These are phyloP conservation scores for Colletotrichum theobromicola DNA, from an alignment of 2,329 filamentous ascomycete species.

Conservation along the genomic window DNA sequence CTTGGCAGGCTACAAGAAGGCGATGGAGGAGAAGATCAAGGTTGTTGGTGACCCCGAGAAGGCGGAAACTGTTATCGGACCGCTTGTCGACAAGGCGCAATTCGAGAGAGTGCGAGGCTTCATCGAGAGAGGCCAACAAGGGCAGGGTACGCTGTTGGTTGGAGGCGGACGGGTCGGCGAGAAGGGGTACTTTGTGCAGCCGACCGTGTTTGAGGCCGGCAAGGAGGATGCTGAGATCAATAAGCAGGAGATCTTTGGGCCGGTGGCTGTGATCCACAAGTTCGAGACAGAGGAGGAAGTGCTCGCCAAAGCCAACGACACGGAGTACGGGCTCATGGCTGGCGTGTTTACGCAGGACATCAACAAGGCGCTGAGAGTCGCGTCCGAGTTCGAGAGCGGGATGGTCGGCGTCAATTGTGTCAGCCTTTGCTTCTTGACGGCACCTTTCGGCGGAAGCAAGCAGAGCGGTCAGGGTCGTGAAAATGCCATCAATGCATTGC, in stretches of 20 bases:
- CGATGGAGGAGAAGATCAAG: constrained; percentile 60
- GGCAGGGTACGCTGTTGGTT: constrained; percentile 40
- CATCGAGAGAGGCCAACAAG: constrained; percentile 43
- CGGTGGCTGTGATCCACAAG: constrained; percentile 57
- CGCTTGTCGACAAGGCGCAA: constrained; percentile 54
- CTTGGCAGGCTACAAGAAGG: constrained; percentile 61
- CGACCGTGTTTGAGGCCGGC: constrained; percentile 50
- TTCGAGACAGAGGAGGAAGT: constrained; percentile 64
- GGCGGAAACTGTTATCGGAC: constrained; percentile 62
- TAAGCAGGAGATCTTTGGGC: constrained; percentile 62
- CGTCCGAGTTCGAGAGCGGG: constrained; percentile 64
- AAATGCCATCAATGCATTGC: constrained; percentile 50
- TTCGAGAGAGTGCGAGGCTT: constrained; percentile 50
- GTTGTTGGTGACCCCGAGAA: constrained; percentile 67
- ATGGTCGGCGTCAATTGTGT: constrained; percentile 72
- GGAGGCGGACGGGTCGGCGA: constrained; percentile 43
- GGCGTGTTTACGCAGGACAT: constrained; percentile 68
- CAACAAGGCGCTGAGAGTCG: constrained; percentile 62
- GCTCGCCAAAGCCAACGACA: constrained; percentile 59
- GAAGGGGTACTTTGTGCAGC: constrained; percentile 48
- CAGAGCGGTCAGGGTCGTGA: constrained; percentile 55
- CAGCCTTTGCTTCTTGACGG: constrained; percentile 39
- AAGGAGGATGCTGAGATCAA: constrained; percentile 50
- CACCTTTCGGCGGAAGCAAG: constrained; percentile 57
- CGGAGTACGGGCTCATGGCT: constrained; percentile 49